Evolutionary conservation across 768 basidiomycete species (phyloP), one percentile per base, ranked within the genome.

Genomic region (Cytidiella melzeri): DNA sequence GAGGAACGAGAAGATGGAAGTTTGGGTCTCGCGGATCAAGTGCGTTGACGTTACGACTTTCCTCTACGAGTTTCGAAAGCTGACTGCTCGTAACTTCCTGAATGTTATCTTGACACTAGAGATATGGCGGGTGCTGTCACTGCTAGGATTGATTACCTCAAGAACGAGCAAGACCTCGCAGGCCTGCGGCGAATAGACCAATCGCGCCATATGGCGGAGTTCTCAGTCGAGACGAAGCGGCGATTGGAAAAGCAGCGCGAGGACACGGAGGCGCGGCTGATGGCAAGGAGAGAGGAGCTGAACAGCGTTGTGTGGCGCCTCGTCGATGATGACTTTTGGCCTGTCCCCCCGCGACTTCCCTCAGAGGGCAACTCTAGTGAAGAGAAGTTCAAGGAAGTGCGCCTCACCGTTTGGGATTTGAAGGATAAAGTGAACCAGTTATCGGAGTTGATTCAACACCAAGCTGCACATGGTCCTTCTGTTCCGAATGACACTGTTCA

Each of bases 1-100:
- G 30, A 34, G 30, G 15, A 34, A 34, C 3, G 70, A 74, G 43
- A 70, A 67, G 41, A 62, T 61, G n/a, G 55, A 50, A 21, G 56
- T 64, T 38, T 74, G 73, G 73, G 60, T 66, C 28, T 64, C 68
- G 30, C 71, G 73, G 23, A 61, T 75, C 28, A 65, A 67, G 73
- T 74, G 53, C 40, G 73, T 55, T 34, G n/a, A n/a, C n/a, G n/a
- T n/a, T n/a, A n/a, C n/a, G n/a, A n/a, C n/a, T n/a, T n/a, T n/a
- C n/a, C n/a, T n/a, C n/a, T n/a, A n/a, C n/a, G n/a, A n/a, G n/a
- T n/a, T n/a, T n/a, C n/a, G n/a, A n/a, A n/a, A n/a, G n/a, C n/a
- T n/a, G n/a, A n/a, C n/a, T n/a, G n/a, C n/a, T n/a, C n/a, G n/a
- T 18, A 38, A 24, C 36, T 36, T 34, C 7, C 7, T 34, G 30